phyloP scores from a whole-genome alignment of 192 early-diverging fungal species.

The Pilobolus umbonatus region DNA sequence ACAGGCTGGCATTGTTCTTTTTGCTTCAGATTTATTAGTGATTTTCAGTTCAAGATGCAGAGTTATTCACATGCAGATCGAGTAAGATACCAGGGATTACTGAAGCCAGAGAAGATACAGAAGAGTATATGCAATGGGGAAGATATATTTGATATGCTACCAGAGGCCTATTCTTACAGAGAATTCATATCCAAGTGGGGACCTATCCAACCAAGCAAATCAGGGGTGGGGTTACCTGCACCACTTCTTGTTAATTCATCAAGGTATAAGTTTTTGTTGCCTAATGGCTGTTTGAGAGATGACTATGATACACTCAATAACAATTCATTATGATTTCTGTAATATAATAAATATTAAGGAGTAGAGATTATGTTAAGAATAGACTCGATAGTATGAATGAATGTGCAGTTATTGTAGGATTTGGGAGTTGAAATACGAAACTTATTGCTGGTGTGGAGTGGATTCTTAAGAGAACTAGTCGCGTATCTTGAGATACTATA shows the following conservation, averaged over 20 bases:
- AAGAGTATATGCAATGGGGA: conserved; percentile 49
- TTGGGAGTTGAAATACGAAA: too few relatives aligned
- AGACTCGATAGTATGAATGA: too few relatives aligned
- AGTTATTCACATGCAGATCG: conserved; percentile 59
- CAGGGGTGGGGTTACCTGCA: conserved; percentile 39
- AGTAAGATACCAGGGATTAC: conserved; percentile 29
- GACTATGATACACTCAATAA: conserved; percentile 20
- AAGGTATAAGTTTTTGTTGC: conserved; percentile 34
- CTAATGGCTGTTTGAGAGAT: conserved; percentile 33
- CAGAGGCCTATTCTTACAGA: conserved; percentile 51
- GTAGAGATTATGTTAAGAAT: too few relatives aligned
- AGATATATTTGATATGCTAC: conserved; percentile 66
- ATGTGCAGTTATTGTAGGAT: too few relatives aligned
- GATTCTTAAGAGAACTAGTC: too few relatives aligned
- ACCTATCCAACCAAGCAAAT: conserved; percentile 28
- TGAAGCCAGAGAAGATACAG: conserved; percentile 40
- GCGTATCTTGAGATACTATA: too few relatives aligned
- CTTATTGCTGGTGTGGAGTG: too few relatives aligned
- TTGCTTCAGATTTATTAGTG: conserved; percentile 51
- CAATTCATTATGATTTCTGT: too few relatives aligned
- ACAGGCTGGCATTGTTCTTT: conserved; percentile 60
- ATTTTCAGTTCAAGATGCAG: conserved; percentile 61
- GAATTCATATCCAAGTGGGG: conserved; percentile 49
- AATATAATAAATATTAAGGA: too few relatives aligned
- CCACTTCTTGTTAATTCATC: conserved; percentile 31